Evolutionary conservation across 208 protist species (phyloP).

Genomic region (Ichthyophonus hoferi): DNA sequence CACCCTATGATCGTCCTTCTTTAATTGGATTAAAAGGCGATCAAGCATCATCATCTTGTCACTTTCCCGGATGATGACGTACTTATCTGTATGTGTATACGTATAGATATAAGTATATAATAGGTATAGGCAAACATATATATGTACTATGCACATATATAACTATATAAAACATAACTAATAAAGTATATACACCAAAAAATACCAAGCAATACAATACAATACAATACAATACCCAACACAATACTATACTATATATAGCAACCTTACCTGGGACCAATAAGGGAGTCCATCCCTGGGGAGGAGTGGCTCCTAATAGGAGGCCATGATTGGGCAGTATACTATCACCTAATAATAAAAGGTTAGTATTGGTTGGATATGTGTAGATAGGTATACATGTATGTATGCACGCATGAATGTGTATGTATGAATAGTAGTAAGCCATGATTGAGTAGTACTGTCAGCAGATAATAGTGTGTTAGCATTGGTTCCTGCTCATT

Average conservation of each 20-base stretch:
- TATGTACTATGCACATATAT: no score
- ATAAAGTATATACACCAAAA: no score
- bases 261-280: neutral
- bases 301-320: neutral
- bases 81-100: neutral
- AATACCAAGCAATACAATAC: no score
- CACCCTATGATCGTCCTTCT: constrained; percentile 76
- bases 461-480: no score
- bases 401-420: neutral
- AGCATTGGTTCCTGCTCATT: no score
- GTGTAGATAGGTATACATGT: neutral
- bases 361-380: neutral
- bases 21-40: constrained; percentile 74
- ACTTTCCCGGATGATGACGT: constrained; percentile 15
- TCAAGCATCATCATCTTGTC: constrained; percentile 81
- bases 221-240: no score
- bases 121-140: neutral
- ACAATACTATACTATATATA: no score
- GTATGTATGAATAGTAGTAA: neutral
- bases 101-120: neutral
- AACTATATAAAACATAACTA: no score
- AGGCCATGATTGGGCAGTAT: neutral
- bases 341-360: neutral
- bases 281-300: neutral
- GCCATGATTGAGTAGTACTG: no score